Evolutionary conservation across 352 stramenopile genomes (phyloP).

Genomic region (Pythium rishiriense): DNA sequence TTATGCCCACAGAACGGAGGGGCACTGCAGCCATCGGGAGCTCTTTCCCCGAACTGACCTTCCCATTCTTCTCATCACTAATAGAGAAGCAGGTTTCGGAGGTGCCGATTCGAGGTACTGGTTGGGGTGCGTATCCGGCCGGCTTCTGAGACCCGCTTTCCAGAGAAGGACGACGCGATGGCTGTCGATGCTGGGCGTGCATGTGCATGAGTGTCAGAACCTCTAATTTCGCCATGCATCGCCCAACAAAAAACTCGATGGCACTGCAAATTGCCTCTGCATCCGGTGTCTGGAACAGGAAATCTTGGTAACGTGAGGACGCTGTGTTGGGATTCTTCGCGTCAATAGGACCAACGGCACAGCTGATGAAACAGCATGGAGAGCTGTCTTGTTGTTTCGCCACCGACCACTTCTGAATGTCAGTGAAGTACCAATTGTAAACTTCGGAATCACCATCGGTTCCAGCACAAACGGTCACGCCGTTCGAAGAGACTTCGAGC

Average conservation of each 20-base stretch:
- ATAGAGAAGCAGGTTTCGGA: background rate
- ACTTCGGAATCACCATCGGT: conserved; percentile 47
- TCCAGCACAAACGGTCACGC: conserved; percentile 50
- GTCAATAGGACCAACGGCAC: conserved; percentile 13
- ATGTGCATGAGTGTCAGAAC: conserved; percentile 27
- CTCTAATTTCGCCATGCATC: conserved; percentile 79
- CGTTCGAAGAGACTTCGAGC: conserved; percentile 60
- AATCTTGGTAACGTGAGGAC: conserved; percentile 34
- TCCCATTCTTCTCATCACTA: background rate
- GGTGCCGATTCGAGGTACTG: conserved; percentile 4
- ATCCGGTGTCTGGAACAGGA: conserved; percentile 61
- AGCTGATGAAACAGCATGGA: conserved; percentile 63
- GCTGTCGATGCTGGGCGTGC: conserved; percentile 1
- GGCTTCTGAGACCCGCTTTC: too few relatives aligned
- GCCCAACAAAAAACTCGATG: conserved; percentile 81
- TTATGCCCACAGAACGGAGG: conserved; percentile 7
- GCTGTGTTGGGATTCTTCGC: background rate
- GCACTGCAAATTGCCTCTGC: conserved; percentile 52
- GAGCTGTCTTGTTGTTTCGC: conserved; percentile 49
- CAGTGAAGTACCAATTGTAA: conserved; percentile 79
- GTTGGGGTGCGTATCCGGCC: too few relatives aligned
- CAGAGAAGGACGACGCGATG: conserved; percentile 14
- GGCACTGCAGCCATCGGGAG: background rate
- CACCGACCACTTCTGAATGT: conserved; percentile 77
- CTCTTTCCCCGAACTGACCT: background rate